A percentile compares a stretch with the other conserved stretches of the same genome.
phyloP scores from a whole-genome alignment of 108 stramenopile genomes.

The Fistulifera pelliculosa region DNA sequence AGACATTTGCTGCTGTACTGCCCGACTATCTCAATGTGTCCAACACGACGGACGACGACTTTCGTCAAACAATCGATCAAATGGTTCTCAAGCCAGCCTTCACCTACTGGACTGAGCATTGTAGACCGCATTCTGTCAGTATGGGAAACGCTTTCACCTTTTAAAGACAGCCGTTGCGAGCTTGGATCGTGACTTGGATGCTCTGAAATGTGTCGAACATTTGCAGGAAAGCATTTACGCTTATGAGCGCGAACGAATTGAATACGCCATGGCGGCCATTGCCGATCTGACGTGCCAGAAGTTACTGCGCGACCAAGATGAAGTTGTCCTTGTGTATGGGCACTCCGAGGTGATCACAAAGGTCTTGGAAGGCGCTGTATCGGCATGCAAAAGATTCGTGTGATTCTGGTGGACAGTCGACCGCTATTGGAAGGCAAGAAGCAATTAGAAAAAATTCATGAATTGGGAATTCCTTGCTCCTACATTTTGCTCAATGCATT shows the following conservation, averaged over 20 bases:
- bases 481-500: slow-evolving; percentile 86
- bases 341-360: slow-evolving; percentile 58
- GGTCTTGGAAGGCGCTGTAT: slow-evolving; percentile 20
- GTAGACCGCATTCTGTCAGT: slow-evolving; percentile 89
- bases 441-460: slow-evolving; percentile 48
- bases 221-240: slow-evolving; percentile 77
- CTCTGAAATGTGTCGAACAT: slow-evolving; percentile 42
- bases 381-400: slow-evolving; percentile 35
- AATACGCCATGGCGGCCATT: slow-evolving; percentile 85
- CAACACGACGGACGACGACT: slow-evolving; percentile 25
- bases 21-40: slow-evolving; percentile 33
- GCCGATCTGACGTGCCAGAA: slow-evolving; percentile 67
- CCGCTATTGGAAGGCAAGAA: slow-evolving; percentile 78
- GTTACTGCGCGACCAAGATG: slow-evolving; percentile 56
- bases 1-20: slow-evolving; percentile 62
- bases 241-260: slow-evolving; percentile 83
- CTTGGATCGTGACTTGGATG: slow-evolving; percentile 75
- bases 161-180: slow-evolving; percentile 77
- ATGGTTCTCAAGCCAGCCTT: slow-evolving; percentile 83
- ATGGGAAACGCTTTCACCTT: slow-evolving; percentile 97
- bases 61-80: slow-evolving; percentile 77
- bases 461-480: slow-evolving; percentile 65
- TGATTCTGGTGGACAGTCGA: slow-evolving; percentile 93
- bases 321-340: slow-evolving; percentile 90
- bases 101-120: slow-evolving; percentile 77